phyloP scores from a whole-genome alignment of 352 stramenopile genomes.

The Phytophthora constricta region DNA sequence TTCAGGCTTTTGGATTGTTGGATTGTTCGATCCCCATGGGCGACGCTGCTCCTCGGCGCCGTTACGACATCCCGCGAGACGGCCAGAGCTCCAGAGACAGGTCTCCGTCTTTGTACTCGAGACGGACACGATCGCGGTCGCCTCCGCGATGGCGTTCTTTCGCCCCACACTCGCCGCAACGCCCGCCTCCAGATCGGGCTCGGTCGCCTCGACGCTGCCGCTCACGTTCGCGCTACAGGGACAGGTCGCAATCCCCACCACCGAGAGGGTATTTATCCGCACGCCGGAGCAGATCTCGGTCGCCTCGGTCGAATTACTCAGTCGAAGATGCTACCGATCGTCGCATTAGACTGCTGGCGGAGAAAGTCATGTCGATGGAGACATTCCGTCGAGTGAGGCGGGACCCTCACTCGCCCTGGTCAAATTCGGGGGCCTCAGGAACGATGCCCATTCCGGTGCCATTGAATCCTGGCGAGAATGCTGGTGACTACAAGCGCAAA shows the following conservation, averaged over 20 bases:
- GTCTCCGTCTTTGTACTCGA: conserved; percentile 1
- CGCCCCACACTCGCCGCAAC: conserved; percentile 5
- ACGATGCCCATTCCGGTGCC: conserved; percentile 27
- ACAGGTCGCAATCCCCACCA: conserved; percentile 19
- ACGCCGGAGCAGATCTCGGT: conserved; percentile 21
- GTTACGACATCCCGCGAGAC: conserved; percentile 12
- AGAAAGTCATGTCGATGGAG: conserved; percentile 29
- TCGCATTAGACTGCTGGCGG: conserved; percentile 14
- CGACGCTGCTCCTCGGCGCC: conserved; percentile 9
- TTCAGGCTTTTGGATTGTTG: no score
- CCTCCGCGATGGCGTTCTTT: conserved; percentile 1
- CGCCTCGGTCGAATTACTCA: conserved; percentile 15
- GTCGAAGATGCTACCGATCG: conserved; percentile 1
- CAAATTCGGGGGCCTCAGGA: background rate
- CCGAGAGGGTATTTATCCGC: conserved; percentile 8
- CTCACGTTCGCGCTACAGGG: conserved; percentile 12
- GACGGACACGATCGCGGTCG: conserved; percentile 1
- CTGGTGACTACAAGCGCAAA: conserved; percentile 31
- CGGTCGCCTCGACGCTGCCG: conserved; percentile 17
- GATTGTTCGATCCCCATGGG: conserved; percentile 15
- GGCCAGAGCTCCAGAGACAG: conserved; percentile 5
- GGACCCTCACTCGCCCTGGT: conserved; percentile 15
- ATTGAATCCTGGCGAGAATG: conserved; percentile 8
- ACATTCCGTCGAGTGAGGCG: conserved; percentile 14
- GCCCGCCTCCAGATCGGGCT: background rate